Evolutionary conservation across 805 yeast genomes (phyloP).

Genomic region (Kodamaea kaohsiungensis): DNA sequence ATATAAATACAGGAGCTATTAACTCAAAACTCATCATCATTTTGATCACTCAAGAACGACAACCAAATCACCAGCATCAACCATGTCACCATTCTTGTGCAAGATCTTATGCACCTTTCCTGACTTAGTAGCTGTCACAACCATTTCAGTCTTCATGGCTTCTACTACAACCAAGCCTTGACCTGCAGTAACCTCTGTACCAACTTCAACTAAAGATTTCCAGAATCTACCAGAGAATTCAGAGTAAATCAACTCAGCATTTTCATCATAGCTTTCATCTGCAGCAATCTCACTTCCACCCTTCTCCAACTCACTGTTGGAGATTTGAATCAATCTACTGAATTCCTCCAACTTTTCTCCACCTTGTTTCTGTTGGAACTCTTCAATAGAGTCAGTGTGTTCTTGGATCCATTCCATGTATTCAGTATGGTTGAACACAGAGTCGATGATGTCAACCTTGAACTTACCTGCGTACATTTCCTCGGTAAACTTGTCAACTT

Average conservation of each 20-base stretch:
- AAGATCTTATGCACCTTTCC: slow-evolving; percentile 74
- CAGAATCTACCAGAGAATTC: slow-evolving; percentile 97
- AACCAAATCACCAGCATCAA: slow-evolving; percentile 93
- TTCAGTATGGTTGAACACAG: slow-evolving; percentile 78
- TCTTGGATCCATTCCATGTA: slow-evolving; percentile 78
- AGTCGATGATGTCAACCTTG: slow-evolving; percentile 69
- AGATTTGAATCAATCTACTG: slow-evolving; percentile 75
- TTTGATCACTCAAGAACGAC: slow-evolving; percentile 63
- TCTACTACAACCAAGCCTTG: slow-evolving; percentile 88
- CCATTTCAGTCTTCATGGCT: slow-evolving; percentile 99
- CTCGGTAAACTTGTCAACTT: slow-evolving; percentile 68
- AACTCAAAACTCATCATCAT: not conserved
- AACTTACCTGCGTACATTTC: slow-evolving; percentile 81
- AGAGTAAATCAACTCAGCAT: slow-evolving; percentile 83
- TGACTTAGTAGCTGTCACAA: slow-evolving; percentile 65
- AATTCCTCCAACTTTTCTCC: slow-evolving; percentile 87
- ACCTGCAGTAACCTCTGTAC: slow-evolving; percentile 70
- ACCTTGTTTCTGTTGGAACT: slow-evolving; percentile 64
- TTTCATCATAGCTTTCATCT: slow-evolving; percentile 66
- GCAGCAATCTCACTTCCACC: slow-evolving; percentile 46
- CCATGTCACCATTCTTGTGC: slow-evolving; percentile 92
- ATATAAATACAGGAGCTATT: not conserved
- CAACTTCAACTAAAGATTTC: slow-evolving; percentile 83
- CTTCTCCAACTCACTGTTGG: slow-evolving; percentile 70
- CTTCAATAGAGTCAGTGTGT: slow-evolving; percentile 70